phyloP scores from a whole-genome alignment of 768 basidiomycete species.

The Dacryopinax primogenitus region DNA sequence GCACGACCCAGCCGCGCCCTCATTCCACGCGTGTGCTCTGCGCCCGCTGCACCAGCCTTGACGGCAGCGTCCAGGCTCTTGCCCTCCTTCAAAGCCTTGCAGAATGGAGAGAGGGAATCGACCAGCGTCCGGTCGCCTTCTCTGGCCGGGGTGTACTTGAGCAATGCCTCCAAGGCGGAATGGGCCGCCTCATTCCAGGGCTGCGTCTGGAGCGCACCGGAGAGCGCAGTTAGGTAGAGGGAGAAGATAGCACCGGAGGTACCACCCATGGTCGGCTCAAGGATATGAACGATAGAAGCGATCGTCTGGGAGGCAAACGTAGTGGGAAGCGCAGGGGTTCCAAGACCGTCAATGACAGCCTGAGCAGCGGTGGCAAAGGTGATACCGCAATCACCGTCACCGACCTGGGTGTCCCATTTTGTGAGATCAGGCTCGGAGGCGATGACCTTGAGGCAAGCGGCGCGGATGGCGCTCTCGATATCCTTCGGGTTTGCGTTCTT shows the following conservation, averaged over 20 bases:
- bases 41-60: conserved; percentile 46
- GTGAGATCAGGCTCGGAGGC: conserved; percentile 82
- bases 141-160: conserved; percentile 77
- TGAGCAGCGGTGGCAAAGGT: conserved; percentile 60
- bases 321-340: conserved; percentile 22
- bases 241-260: conserved; percentile 36
- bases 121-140: conserved; percentile 83
- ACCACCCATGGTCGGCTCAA: conserved; percentile 45
- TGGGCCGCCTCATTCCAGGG: background rate
- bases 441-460: conserved; percentile 54
- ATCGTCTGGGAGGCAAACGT: conserved; percentile 23
- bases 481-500: conserved; percentile 28
- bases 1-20: conserved; percentile 80
- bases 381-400: conserved; percentile 67
- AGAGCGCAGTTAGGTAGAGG: background rate
- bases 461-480: conserved; percentile 44
- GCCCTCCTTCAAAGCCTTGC: conserved; percentile 33
- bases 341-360: conserved; percentile 34
- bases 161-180: conserved; percentile 46
- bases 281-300: conserved; percentile 29
- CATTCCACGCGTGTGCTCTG: conserved; percentile 59
- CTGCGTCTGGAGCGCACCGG: background rate
- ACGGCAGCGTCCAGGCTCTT: conserved; percentile 41
- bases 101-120: conserved; percentile 78
- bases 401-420: conserved; percentile 77